phyloP scores from a whole-genome alignment of 257 asterid genomes.

The Scutellaria barbata region DNA sequence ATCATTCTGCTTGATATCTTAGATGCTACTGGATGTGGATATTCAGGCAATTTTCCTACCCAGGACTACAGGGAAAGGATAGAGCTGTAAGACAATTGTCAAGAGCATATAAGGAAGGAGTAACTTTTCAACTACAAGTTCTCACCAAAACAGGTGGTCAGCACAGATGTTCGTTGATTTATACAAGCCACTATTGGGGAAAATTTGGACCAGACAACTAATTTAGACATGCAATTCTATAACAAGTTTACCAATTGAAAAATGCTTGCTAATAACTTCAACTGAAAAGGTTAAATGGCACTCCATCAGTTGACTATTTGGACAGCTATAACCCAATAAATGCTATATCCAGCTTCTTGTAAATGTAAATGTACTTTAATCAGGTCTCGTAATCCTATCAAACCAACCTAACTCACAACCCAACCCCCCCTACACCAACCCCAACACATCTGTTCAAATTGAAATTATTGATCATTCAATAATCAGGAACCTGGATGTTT shows the following conservation, averaged over 20 bases:
- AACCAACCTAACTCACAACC: background rate
- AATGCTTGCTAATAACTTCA: slow-evolving; percentile 25
- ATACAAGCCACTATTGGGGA: slow-evolving; percentile 16
- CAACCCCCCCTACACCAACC: background rate
- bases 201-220: slow-evolving; percentile 14
- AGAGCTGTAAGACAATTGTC: slow-evolving; percentile 34
- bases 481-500: slow-evolving; percentile 2
- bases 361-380: slow-evolving; percentile 4
- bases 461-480: slow-evolving; percentile 1
- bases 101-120: slow-evolving; percentile 26
- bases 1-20: slow-evolving; percentile 90
- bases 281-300: background rate
- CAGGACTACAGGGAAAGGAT: slow-evolving; percentile 63
- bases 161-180: slow-evolving; percentile 11
- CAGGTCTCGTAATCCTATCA: slow-evolving; percentile 4
- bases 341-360: slow-evolving; percentile 30
- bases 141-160: slow-evolving; percentile 1
- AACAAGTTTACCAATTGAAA: slow-evolving; percentile 11
- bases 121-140: slow-evolving; percentile 35
- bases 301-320: slow-evolving; percentile 14
- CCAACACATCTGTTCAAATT: background rate
- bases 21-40: slow-evolving; percentile 89
- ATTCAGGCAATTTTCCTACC: slow-evolving; percentile 83
- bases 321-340: slow-evolving; percentile 25
- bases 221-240: slow-evolving; percentile 9